Conservation (phyloP, 2,329 filamentous ascomycete species). For the Trematosphaeria pertusa region DNA sequence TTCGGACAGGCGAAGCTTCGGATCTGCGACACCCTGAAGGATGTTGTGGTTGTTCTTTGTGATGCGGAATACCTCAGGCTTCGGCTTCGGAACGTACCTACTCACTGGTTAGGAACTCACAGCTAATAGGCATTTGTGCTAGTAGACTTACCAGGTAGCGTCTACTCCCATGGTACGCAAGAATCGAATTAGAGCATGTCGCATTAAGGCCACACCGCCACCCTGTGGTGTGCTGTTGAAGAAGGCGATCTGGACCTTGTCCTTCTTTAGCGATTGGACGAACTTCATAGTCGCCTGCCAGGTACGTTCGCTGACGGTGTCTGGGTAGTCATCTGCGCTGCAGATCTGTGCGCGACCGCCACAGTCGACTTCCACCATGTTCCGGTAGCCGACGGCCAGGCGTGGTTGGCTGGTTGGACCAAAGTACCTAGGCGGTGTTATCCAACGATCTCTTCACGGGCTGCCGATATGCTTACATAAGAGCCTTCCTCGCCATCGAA, state of each 20-base stretch:
- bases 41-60: slow-evolving; percentile 92
- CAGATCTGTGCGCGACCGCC: slow-evolving; percentile 69
- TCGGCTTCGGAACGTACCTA: slow-evolving; percentile 77
- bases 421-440: slow-evolving; percentile 56
- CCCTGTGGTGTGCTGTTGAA: slow-evolving; percentile 83
- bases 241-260: slow-evolving; percentile 74
- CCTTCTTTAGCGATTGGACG: slow-evolving; percentile 66
- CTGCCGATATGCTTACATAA: slow-evolving; percentile 62
- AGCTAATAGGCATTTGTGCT: no score
- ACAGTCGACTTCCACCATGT: slow-evolving; percentile 74
- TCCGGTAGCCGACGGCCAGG: slow-evolving; percentile 69
- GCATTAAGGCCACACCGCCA: slow-evolving; percentile 83
- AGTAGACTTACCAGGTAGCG: slow-evolving; percentile 72
- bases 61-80: slow-evolving; percentile 79
- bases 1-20: slow-evolving; percentile 67
- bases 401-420: slow-evolving; percentile 75
- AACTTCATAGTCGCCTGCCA: slow-evolving; percentile 72
- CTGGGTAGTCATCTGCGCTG: slow-evolving; percentile 63
- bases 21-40: slow-evolving; percentile 76
- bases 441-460: slow-evolving; percentile 1
- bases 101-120: no score
- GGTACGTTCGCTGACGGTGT: slow-evolving; percentile 66
- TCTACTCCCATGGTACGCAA: slow-evolving; percentile 71
- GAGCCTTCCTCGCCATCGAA: slow-evolving; percentile 79
- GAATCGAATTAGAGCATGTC: slow-evolving; percentile 78